Conservation (phyloP, 2,329 filamentous ascomycete species). For the Colletotrichum siamense region DNA sequence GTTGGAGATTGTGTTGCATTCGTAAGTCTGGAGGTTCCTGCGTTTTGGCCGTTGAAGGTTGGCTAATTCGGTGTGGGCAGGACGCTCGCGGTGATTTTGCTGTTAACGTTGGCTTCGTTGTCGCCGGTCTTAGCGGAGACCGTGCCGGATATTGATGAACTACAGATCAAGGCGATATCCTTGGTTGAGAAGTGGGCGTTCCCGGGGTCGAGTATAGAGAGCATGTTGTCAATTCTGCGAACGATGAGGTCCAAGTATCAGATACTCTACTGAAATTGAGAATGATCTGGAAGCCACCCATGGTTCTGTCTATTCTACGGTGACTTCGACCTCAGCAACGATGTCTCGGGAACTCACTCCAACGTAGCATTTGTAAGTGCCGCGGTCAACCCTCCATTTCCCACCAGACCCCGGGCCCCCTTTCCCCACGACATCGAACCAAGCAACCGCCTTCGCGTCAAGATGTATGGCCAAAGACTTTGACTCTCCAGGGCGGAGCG, state of each 20-base stretch:
- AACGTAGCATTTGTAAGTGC: conserved; percentile 10
- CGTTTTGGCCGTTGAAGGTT: not conserved
- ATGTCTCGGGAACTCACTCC: conserved; percentile 20
- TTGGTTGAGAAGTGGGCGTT: conserved; percentile 21
- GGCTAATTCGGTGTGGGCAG: accelerated
- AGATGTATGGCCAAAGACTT: not conserved
- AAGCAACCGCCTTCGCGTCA: not conserved
- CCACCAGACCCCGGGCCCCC: not conserved
- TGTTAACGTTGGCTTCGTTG: conserved; percentile 21
- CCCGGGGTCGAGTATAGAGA: conserved; percentile 20
- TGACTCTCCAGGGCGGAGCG: not conserved
- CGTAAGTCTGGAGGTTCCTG: not conserved
- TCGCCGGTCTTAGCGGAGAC: conserved; percentile 16
- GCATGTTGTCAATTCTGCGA: not conserved
- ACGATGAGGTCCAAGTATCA: not conserved
- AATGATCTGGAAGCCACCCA: no score
- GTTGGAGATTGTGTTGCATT: not conserved
- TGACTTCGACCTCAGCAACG: not conserved
- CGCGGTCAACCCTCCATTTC: conserved; percentile 20
- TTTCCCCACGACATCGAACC: conserved; percentile 18
- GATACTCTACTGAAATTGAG: not conserved
- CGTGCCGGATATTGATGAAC: conserved; percentile 14
- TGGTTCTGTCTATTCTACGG: not conserved
- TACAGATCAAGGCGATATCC: not conserved
- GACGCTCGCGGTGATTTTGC: conserved; percentile 4